Evolutionary conservation across 192 early-diverging fungal species (phyloP).

Genomic region (Backusella morwellensis): DNA sequence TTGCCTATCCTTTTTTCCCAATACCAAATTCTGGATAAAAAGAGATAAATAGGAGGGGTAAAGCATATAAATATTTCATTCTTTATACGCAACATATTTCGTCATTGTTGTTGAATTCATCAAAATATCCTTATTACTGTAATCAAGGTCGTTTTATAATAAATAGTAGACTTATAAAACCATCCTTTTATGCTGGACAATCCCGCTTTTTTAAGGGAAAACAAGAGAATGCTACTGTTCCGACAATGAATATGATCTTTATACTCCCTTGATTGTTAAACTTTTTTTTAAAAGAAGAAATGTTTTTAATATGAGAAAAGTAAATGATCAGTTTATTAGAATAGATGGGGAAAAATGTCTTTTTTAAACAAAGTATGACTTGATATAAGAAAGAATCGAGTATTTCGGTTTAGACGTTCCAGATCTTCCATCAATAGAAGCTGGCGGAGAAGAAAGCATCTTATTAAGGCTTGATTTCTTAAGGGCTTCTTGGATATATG

Average conservation of each 20-base stretch:
- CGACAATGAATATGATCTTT: too few species aligned
- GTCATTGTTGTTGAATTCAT: background rate
- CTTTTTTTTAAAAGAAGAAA: background rate
- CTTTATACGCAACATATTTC: background rate
- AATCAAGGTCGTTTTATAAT: background rate
- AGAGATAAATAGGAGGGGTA: background rate
- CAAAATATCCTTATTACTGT: background rate
- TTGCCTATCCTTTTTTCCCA: background rate
- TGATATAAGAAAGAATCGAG: background rate
- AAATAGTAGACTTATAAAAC: background rate
- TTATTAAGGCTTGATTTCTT: slow-evolving; percentile 10
- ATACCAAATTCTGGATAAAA: background rate
- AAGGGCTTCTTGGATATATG: slow-evolving; percentile 25
- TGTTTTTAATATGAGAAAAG: background rate
- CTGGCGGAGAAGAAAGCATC: background rate
- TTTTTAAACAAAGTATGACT: background rate
- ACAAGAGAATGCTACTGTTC: background rate
- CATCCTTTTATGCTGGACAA: too few species aligned
- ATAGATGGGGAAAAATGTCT: background rate
- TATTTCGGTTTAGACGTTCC: background rate
- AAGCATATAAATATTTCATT: background rate
- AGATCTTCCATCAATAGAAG: background rate
- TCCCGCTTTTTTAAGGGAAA: background rate
- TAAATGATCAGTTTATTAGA: background rate
- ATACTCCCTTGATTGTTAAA: too few species aligned